Conservation (phyloP, 108 stramenopile species). For the Nitzschia sp. region DNA sequence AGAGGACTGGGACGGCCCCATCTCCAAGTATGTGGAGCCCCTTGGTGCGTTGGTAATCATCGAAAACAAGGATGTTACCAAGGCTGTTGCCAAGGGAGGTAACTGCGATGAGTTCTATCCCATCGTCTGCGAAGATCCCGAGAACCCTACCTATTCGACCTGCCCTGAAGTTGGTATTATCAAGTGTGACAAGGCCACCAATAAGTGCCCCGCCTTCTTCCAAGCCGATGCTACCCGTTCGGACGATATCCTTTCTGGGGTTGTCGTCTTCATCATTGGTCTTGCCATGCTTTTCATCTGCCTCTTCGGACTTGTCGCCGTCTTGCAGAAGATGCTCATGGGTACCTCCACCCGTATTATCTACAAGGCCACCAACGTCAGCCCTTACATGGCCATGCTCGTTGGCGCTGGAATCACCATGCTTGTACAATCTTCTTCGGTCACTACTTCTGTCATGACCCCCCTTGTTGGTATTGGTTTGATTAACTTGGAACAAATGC, state of each 20-base stretch:
- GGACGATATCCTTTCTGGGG: constrained; percentile 73
- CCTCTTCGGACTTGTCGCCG: constrained; percentile 75
- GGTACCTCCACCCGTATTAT: constrained; percentile 79
- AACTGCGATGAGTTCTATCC: constrained; percentile 69
- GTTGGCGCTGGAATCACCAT: constrained; percentile 82
- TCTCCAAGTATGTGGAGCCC: constrained; percentile 78
- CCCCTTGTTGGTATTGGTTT: constrained; percentile 78
- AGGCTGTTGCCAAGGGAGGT: constrained; percentile 58
- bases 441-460: constrained; percentile 78
- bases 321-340: constrained; percentile 74
- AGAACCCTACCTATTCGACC: constrained; percentile 46
- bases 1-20: constrained; percentile 76
- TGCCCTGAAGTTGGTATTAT: constrained; percentile 70
- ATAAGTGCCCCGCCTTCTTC: constrained; percentile 79
- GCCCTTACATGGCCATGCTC: constrained; percentile 75
- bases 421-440: constrained; percentile 77
- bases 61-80: constrained; percentile 79
- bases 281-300: constrained; percentile 72
- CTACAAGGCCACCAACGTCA: constrained; percentile 87
- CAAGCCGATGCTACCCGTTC: constrained; percentile 53
- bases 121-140: constrained; percentile 42
- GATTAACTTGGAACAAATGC: constrained; percentile 66
- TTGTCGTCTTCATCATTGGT: constrained; percentile 67
- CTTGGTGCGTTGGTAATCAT: constrained; percentile 67
- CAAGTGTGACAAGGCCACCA: constrained; percentile 56